These are phyloP conservation scores for Goffeauzyma gilvescens DNA, from an alignment of 768 basidiomycete genomes.

Conservation along the genomic window DNA sequence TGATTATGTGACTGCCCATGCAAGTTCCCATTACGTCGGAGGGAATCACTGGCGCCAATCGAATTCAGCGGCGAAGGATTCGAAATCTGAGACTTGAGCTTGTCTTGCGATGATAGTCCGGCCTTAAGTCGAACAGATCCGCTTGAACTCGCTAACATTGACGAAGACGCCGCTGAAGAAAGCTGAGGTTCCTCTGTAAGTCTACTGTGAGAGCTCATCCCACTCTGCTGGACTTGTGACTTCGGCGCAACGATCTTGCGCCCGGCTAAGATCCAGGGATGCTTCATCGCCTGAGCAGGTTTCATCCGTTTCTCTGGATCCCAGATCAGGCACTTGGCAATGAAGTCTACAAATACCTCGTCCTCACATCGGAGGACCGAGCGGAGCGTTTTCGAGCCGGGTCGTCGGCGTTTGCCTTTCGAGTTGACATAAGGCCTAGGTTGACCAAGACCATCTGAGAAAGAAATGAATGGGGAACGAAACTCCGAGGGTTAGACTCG, in stretches of 20 bases:
- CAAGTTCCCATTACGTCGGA: no score
- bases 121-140: no score
- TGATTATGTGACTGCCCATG: no score
- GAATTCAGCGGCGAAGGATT: no score
- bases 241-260: no score
- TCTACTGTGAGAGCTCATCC: no score
- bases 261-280: constrained; percentile 64
- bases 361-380: constrained; percentile 83
- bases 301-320: constrained; percentile 92
- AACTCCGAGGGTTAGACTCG: background rate
- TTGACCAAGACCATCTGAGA: constrained; percentile 60
- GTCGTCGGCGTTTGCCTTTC: constrained; percentile 78
- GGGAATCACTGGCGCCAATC: no score
- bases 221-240: no score
- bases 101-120: constrained; percentile 1
- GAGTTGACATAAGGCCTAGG: constrained; percentile 89
- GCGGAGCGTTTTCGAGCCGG: constrained; percentile 72
- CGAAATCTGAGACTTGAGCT: constrained; percentile 3
- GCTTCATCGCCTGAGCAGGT: constrained; percentile 75
- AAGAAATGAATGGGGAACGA: background rate
- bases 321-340: constrained; percentile 92
- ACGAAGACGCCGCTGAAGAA: no score
- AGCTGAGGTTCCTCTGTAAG: no score
- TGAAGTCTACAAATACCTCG: constrained; percentile 89
- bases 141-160: no score